Percentiles rank a stretch among this genome's conserved stretches.
phyloP scores from a whole-genome alignment of 352 stramenopile species.

The Phytophthora crassamura region DNA sequence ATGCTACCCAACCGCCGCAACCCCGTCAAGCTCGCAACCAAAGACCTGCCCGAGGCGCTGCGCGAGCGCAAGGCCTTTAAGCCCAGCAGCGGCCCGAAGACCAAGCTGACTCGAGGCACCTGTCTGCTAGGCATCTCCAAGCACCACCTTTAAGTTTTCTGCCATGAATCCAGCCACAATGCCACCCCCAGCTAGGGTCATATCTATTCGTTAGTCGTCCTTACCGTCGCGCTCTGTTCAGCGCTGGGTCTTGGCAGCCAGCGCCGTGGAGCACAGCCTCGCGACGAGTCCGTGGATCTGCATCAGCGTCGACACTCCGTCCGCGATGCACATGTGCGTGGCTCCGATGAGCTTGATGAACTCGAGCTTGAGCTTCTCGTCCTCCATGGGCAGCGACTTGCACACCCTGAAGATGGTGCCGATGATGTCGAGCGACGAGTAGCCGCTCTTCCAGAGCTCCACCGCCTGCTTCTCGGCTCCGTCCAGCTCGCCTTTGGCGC shows the following conservation, averaged over 20 bases:
- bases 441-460: constrained; percentile 88
- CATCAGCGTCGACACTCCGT: constrained; percentile 91
- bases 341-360: constrained; percentile 91
- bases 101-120: constrained; percentile 76
- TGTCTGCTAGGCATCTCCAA: constrained; percentile 83
- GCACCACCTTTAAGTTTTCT: constrained; percentile 61
- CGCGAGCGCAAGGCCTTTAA: constrained; percentile 80
- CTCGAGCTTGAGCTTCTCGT: constrained; percentile 87
- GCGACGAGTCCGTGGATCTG: constrained; percentile 96
- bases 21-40: constrained; percentile 69
- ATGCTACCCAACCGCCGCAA: constrained; percentile 78
- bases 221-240: constrained; percentile 14
- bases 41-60: constrained; percentile 60
- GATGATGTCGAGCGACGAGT: constrained; percentile 98
- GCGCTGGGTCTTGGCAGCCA: constrained; percentile 30
- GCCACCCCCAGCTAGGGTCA: constrained; percentile 11
- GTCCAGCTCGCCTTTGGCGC: constrained; percentile 86
- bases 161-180: constrained; percentile 7
- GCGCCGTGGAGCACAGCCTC: constrained; percentile 61
- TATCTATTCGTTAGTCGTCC: constrained; percentile 35
- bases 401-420: constrained; percentile 97
- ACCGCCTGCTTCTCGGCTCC: constrained; percentile 80
- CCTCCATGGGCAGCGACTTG: constrained; percentile 84
- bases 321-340: constrained; percentile 96
- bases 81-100: constrained; percentile 66